Evolutionary conservation across 768 basidiomycete species (phyloP).

Genomic region (Boletus fagicola): DNA sequence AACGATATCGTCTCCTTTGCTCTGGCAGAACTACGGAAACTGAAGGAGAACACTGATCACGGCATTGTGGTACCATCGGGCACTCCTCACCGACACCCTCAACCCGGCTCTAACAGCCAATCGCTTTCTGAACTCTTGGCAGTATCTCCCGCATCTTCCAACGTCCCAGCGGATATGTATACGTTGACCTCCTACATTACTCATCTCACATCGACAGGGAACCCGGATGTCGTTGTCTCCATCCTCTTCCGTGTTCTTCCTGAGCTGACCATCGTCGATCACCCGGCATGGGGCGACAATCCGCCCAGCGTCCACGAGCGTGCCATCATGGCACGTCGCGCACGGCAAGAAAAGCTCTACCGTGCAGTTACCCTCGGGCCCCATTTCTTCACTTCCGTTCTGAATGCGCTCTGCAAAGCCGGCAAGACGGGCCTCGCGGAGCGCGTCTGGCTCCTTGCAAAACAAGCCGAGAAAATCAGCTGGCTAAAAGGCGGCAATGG

Average conservation of each 20-base stretch:
- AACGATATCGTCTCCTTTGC: constrained; percentile 42
- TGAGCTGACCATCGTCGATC: constrained; percentile 41
- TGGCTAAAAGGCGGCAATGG: constrained; percentile 34
- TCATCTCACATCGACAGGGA: constrained; percentile 51
- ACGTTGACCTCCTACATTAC: constrained; percentile 54
- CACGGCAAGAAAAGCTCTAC: constrained; percentile 33
- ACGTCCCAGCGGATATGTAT: constrained; percentile 38
- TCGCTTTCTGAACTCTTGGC: constrained; percentile 16
- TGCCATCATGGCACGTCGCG: constrained; percentile 21
- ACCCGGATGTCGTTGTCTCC: constrained; percentile 41
- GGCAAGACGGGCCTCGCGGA: constrained; percentile 56
- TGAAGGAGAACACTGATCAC: constrained; percentile 21
- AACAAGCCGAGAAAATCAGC: constrained; percentile 56
- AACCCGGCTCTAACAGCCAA: background rate
- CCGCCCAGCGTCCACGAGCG: constrained; percentile 28
- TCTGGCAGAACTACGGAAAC: constrained; percentile 34
- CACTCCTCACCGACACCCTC: background rate
- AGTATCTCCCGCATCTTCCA: constrained; percentile 13
- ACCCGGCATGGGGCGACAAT: constrained; percentile 38
- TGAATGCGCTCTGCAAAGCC: constrained; percentile 60
- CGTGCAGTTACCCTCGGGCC: constrained; percentile 57
- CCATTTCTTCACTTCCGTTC: constrained; percentile 52
- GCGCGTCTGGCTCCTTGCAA: constrained; percentile 62
- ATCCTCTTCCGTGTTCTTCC: constrained; percentile 59
- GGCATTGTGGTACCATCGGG: constrained; percentile 23